These are phyloP conservation scores for Erigeron philadelphicus DNA, from an alignment of 140 eudicot species.

Conservation along the genomic window DNA sequence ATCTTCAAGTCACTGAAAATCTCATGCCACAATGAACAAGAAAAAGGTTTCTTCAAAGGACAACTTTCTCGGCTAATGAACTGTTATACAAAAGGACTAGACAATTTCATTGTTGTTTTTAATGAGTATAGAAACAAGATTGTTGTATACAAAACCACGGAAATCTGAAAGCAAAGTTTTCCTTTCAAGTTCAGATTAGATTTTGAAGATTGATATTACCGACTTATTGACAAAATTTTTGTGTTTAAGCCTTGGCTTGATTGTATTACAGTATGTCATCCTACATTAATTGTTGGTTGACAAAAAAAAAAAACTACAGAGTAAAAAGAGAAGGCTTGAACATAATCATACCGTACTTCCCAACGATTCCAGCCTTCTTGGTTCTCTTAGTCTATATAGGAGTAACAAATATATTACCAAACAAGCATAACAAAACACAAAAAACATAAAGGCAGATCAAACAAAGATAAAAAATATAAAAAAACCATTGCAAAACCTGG, in stretches of 20 bases:
- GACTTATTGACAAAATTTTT: neutral
- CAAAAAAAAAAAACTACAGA: neutral
- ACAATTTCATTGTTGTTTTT: too few species aligned
- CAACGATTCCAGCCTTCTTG: constrained; percentile 90
- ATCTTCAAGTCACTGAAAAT: neutral
- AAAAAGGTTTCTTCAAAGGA: neutral
- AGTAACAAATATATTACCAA: constrained; percentile 10
- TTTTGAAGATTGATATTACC: neutral
- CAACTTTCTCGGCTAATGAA: too few species aligned
- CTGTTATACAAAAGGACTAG: too few species aligned
- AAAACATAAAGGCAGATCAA: neutral
- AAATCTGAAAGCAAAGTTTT: neutral
- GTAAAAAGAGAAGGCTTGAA: neutral
- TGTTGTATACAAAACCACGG: neutral
- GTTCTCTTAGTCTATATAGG: constrained; percentile 70
- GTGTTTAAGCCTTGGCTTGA: neutral
- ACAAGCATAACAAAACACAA: constrained; percentile 1
- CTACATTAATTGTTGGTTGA: neutral
- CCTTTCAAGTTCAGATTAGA: neutral
- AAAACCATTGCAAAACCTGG: neutral
- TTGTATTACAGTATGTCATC: neutral
- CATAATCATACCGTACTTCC: constrained; percentile 62
- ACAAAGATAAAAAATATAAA: neutral
- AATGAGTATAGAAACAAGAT: neutral
- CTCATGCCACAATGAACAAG: neutral